Percentiles rank a stretch among this genome's conserved stretches.
phyloP scores from a whole-genome alignment of 1,284 basidiomycete genomes.

The Veloporphyrellus conicus region DNA sequence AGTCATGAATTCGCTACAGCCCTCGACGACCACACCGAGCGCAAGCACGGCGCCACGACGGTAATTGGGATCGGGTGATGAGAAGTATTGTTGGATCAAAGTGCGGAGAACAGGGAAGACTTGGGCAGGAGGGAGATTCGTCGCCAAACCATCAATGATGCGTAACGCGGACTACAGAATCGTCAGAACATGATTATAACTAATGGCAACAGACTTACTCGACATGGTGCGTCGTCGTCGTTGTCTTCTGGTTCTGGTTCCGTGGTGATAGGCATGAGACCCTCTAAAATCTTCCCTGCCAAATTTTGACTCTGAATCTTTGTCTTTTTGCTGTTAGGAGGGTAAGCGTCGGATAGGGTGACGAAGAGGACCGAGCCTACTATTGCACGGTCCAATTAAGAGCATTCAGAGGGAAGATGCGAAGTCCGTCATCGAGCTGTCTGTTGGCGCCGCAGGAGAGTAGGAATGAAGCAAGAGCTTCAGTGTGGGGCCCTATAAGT shows the following conservation, averaged over 20 bases:
- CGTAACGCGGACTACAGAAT: slow-evolving; percentile 77
- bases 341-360: background rate
- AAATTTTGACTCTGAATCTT: slow-evolving; percentile 88
- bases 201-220: slow-evolving; percentile 50
- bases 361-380: slow-evolving; percentile 37
- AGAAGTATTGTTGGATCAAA: slow-evolving; percentile 81
- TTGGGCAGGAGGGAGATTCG: slow-evolving; percentile 90
- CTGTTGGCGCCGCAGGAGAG: slow-evolving; percentile 81
- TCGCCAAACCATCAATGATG: slow-evolving; percentile 91
- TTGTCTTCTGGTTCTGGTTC: slow-evolving; percentile 86
- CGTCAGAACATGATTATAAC: slow-evolving; percentile 12
- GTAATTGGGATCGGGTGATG: slow-evolving; percentile 68
- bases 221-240: slow-evolving; percentile 87
- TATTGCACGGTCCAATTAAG: slow-evolving; percentile 96
- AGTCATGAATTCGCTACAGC: slow-evolving; percentile 97
- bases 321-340: slow-evolving; percentile 79
- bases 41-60: slow-evolving; percentile 96
- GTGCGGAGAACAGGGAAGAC: slow-evolving; percentile 91
- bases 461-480: slow-evolving; percentile 87
- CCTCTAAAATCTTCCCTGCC: slow-evolving; percentile 83
- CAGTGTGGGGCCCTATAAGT: slow-evolving; percentile 84
- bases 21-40: slow-evolving; percentile 94
- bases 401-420: slow-evolving; percentile 90
- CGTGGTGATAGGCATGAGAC: slow-evolving; percentile 90
- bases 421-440: slow-evolving; percentile 75